Conservation (phyloP, 495 filamentous ascomycete genomes). For the Annulohypoxylon stygium region DNA sequence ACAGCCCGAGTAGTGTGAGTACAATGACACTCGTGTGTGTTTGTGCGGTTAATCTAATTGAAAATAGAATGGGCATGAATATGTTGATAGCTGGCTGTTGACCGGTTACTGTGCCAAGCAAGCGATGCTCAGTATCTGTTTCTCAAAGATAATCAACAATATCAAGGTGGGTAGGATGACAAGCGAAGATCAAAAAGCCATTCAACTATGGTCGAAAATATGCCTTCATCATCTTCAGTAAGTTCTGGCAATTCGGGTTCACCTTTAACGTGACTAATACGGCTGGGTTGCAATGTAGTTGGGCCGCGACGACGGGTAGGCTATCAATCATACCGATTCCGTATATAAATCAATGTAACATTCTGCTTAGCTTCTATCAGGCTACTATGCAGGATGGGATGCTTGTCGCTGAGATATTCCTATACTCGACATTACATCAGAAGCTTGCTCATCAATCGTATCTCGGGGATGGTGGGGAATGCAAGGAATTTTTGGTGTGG, state of each 20-base stretch:
- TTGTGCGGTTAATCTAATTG: conserved; percentile 14
- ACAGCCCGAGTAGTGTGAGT: conserved; percentile 47
- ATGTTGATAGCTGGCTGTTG: conserved; percentile 52
- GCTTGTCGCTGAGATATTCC: conserved; percentile 50
- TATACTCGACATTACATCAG: conserved; percentile 48
- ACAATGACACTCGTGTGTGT: not conserved
- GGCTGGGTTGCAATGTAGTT: conserved; percentile 21
- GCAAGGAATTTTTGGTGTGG: conserved; percentile 50
- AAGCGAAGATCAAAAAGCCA: conserved; percentile 42
- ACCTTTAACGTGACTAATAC: not conserved
- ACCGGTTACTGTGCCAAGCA: conserved; percentile 51
- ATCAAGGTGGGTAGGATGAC: conserved; percentile 42
- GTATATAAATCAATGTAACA: conserved; percentile 50
- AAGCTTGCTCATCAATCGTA: conserved; percentile 48
- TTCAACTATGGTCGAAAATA: conserved; percentile 52
- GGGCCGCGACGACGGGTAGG: conserved; percentile 50
- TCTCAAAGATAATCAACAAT: conserved; percentile 48
- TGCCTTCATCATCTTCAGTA: conserved; percentile 53
- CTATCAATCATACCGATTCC: conserved; percentile 48
- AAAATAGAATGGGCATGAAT: conserved; percentile 49
- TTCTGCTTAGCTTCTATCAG: conserved; percentile 50
- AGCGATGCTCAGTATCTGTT: conserved; percentile 51
- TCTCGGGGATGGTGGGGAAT: conserved; percentile 48
- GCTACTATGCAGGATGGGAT: conserved; percentile 53
- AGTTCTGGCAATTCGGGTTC: not conserved